Evolutionary conservation across 768 basidiomycete species (phyloP).

Genomic region (Scleroderma bovista): DNA sequence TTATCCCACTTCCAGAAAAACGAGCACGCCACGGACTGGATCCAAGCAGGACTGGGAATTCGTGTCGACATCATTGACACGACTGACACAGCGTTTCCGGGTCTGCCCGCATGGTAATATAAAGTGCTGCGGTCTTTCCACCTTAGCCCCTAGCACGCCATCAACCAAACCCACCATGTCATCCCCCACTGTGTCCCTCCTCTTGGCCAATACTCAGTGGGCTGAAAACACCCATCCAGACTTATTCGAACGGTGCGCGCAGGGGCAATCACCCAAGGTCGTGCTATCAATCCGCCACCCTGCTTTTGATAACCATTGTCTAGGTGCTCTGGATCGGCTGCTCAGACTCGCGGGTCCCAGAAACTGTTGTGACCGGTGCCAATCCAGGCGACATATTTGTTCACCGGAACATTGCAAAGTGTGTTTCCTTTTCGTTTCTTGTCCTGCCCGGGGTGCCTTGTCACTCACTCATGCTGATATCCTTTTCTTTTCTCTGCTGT

Average conservation of each 20-base stretch:
- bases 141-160: too few relatives aligned
- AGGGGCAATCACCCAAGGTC: slow-evolving; percentile 68
- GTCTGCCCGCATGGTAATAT: too few relatives aligned
- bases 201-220: slow-evolving; percentile 63
- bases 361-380: slow-evolving; percentile 65
- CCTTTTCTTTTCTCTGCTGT: not conserved
- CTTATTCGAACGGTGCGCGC: slow-evolving; percentile 57
- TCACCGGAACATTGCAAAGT: slow-evolving; percentile 90
- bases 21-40: too few relatives aligned
- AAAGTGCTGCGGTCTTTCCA: too few relatives aligned
- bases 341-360: slow-evolving; percentile 85
- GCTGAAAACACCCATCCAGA: slow-evolving; percentile 58
- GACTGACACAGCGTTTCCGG: too few relatives aligned
- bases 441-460: too few relatives aligned
- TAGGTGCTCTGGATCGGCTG: slow-evolving; percentile 78
- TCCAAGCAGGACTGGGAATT: too few relatives aligned
- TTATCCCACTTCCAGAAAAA: too few relatives aligned
- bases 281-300: slow-evolving; percentile 5
- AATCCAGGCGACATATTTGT: slow-evolving; percentile 86
- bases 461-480: not conserved
- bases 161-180: too few relatives aligned
- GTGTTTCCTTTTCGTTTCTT: slow-evolving; percentile 16
- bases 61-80: too few relatives aligned
- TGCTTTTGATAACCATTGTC: not conserved
- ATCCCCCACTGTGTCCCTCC: slow-evolving; percentile 16